phyloP scores from a whole-genome alignment of 495 filamentous ascomycete species.

The Cercophora scortea region DNA sequence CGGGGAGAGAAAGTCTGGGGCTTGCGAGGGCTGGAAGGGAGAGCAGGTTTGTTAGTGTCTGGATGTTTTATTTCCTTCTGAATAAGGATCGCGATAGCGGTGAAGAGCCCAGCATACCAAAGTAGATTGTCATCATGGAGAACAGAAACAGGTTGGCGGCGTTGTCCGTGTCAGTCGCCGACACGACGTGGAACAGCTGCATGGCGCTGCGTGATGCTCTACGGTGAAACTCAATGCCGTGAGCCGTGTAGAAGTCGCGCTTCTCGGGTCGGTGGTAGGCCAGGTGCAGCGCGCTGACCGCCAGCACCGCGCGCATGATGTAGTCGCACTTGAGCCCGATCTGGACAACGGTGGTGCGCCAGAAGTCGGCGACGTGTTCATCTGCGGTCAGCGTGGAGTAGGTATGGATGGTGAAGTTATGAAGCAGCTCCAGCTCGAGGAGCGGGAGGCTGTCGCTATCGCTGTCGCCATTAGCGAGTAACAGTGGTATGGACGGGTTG shows the following conservation, averaged over 20 bases:
- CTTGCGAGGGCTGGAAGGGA: conserved; percentile 12
- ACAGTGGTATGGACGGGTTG: background rate
- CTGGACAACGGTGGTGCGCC: conserved; percentile 25
- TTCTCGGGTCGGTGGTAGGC: conserved; percentile 34
- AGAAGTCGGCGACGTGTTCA: conserved; percentile 24
- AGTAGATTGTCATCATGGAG: conserved; percentile 28
- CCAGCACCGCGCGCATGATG: conserved; percentile 48
- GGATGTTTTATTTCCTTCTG: background rate
- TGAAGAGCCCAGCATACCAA: no score
- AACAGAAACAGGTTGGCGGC: conserved; percentile 25
- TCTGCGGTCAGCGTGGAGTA: conserved; percentile 29
- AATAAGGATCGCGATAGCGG: no score
- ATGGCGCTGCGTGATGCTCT: conserved; percentile 25
- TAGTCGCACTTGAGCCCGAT: conserved; percentile 43
- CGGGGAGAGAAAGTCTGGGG: conserved; percentile 19
- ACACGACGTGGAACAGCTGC: conserved; percentile 15
- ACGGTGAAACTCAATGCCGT: conserved; percentile 43
- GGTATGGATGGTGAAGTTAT: conserved; percentile 34
- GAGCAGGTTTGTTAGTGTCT: background rate
- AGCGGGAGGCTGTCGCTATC: conserved; percentile 15
- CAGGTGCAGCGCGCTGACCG: conserved; percentile 46
- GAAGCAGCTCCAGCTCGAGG: conserved; percentile 34
- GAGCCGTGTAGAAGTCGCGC: conserved; percentile 39
- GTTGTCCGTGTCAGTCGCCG: conserved; percentile 4
- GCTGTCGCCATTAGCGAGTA: background rate